Base-by-base conservation (phyloP, 192 early-diverging fungal genomes). In the Coemansia sp. region DNA sequence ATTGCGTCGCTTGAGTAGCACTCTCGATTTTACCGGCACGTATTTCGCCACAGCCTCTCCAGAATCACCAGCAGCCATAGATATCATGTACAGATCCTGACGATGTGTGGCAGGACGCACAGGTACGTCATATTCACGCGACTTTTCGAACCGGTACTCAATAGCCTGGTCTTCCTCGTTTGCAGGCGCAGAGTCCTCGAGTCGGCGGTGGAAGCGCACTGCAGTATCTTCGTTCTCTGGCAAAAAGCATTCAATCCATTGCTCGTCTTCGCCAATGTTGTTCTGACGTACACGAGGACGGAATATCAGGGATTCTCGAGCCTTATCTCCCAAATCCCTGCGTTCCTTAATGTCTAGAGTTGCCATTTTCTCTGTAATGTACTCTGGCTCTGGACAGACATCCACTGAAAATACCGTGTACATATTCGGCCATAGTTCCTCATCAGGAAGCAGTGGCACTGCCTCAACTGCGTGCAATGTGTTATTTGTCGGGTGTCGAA, bases 401-500 rank as follows among this genome's bases (percentile, higher is more conserved):
- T 81, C 78, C 18, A 74, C 54, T 7, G 68, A 63, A 27, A 76
- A 73, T 24, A 73, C 54, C 6, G 63, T 67, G 67, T 82, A 82
- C 24, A 50, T 64, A 67, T 69, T 76, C 19, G 68, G 32, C 79
- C 79, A 82, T 31, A 73, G 23, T 2, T 58, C 38, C 18, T 65
- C 63, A 56, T 82, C 68, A 1, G 79, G 79, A 22, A 76, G 62
- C 54, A 82, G 55, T 44, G 69, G 74, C 7, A 70, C 30, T 0
- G 74, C 49, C 52, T 82, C 79, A 22, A 76, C 68, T 12, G 79
- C 79, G 16, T 32, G 74, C 48, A 82, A 62, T 10, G 52, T 63
- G 64, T 47, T 53, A 67, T 82, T 76, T 2, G 70, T 82, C 25
- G 79, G 79, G 27, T 82, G 79, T 49, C 50, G 63, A 31, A 82